Conservation (phyloP, 2,329 filamentous ascomycete species). For the Madurella mycetomatis region DNA sequence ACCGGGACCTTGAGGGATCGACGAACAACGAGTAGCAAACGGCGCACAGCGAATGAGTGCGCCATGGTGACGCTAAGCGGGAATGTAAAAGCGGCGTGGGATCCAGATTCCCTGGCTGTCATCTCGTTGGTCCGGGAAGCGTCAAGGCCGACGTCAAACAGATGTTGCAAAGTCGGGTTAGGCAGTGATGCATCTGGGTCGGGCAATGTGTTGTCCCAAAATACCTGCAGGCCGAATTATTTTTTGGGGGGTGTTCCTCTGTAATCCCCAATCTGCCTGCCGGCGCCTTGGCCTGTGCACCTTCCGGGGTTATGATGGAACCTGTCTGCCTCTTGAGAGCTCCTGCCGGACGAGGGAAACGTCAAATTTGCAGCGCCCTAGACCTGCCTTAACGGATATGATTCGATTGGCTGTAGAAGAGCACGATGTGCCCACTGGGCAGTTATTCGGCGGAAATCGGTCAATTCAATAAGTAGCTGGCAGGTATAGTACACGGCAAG, state of each 20-base stretch:
- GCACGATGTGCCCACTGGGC: background rate
- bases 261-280: background rate
- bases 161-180: slow-evolving; percentile 25
- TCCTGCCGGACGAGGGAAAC: slow-evolving; percentile 1
- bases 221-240: slow-evolving; percentile 18
- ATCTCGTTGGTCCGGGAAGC: slow-evolving; percentile 23
- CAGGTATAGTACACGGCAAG: background rate
- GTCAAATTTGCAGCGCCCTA: background rate
- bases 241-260: slow-evolving; percentile 14
- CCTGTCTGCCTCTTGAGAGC: background rate
- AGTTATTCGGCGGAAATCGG: slow-evolving; percentile 11
- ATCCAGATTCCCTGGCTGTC: slow-evolving; percentile 20
- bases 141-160: slow-evolving; percentile 23
- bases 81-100: slow-evolving; percentile 32
- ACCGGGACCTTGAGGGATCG: slow-evolving; percentile 20
- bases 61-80: slow-evolving; percentile 32
- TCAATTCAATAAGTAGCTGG: slow-evolving; percentile 1
- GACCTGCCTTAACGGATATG: slow-evolving; percentile 7
- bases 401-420: slow-evolving; percentile 15
- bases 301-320: background rate
- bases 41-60: slow-evolving; percentile 33
- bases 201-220: slow-evolving; percentile 28
- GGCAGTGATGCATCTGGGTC: slow-evolving; percentile 28
- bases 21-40: slow-evolving; percentile 12
- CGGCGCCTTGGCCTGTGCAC: slow-evolving; percentile 19